Conservation (phyloP, 129 eudicot species). For the Escallonia herrerae region DNA sequence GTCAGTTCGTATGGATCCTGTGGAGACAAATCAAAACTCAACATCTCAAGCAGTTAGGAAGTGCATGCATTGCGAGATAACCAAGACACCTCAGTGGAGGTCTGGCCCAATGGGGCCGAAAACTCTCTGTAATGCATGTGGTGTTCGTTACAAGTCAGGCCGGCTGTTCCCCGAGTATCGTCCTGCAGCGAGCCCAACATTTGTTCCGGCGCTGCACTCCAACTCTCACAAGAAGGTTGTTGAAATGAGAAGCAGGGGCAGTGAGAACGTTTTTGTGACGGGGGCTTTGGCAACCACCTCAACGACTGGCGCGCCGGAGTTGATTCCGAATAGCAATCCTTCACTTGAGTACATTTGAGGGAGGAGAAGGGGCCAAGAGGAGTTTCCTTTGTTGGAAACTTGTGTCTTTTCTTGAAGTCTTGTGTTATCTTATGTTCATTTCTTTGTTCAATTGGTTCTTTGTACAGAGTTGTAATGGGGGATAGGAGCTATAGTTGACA, state of each 20-base stretch:
- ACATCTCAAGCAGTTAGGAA: slow-evolving; percentile 50
- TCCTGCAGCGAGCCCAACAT: slow-evolving; percentile 97
- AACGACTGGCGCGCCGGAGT: slow-evolving; percentile 13
- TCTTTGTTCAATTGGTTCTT: slow-evolving; percentile 54
- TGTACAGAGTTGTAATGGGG: slow-evolving; percentile 48
- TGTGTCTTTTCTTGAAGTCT: neutral
- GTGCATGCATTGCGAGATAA: slow-evolving; percentile 94
- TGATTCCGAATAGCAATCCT: slow-evolving; percentile 27
- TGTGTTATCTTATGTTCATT: slow-evolving; percentile 14
- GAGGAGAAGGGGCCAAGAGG: slow-evolving; percentile 11
- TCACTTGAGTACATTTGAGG: slow-evolving; percentile 21
- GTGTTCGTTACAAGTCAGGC: slow-evolving; percentile 95
- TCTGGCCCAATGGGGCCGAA: slow-evolving; percentile 98
- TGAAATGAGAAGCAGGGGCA: slow-evolving; percentile 73
- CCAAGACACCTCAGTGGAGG: slow-evolving; percentile 98
- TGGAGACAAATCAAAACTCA: slow-evolving; percentile 19
- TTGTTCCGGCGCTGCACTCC: slow-evolving; percentile 77
- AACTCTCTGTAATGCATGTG: slow-evolving; percentile 94
- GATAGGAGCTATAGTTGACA: slow-evolving; percentile 25
- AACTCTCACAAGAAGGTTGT: slow-evolving; percentile 94
- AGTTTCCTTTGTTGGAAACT: slow-evolving; percentile 1
- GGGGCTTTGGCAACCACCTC: neutral
- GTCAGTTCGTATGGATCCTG: slow-evolving; percentile 20
- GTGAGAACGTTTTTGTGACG: slow-evolving; percentile 14
- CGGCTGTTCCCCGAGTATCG: slow-evolving; percentile 91